Percentiles rank a stretch among this genome's conserved stretches.
Conservation (phyloP, 2,329 filamentous ascomycete species). For the Talaromyces amestolkiae region DNA sequence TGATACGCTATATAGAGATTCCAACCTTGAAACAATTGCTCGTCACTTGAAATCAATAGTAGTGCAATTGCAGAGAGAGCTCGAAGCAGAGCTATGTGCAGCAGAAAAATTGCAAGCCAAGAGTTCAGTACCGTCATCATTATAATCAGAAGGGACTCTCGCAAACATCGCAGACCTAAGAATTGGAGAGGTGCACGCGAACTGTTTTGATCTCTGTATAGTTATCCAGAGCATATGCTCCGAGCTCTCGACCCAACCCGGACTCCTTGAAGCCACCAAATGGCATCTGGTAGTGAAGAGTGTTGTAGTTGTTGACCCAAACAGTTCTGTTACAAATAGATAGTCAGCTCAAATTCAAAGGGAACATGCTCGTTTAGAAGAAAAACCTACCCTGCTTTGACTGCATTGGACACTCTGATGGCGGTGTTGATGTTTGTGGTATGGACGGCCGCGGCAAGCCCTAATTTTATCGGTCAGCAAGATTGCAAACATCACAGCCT, state of each 20-base stretch:
- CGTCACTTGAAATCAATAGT: no score
- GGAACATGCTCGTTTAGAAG: neutral
- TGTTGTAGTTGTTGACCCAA: constrained; percentile 70
- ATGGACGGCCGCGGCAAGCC: constrained; percentile 72
- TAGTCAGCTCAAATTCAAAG: neutral
- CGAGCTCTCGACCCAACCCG: constrained; percentile 46
- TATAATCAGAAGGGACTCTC: no score
- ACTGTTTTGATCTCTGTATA: constrained; percentile 52
- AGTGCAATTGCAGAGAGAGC: no score
- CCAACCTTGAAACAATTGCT: no score
- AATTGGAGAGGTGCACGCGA: constrained; percentile 36
- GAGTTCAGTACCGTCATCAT: neutral
- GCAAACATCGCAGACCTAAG: neutral
- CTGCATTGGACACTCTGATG: constrained; percentile 67
- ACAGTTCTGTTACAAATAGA: constrained; percentile 43
- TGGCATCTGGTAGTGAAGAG: constrained; percentile 52
- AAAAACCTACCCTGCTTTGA: constrained; percentile 56
- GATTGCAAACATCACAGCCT: neutral
- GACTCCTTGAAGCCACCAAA: constrained; percentile 48
- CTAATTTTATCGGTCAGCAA: constrained; percentile 1
- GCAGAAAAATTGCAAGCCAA: neutral
- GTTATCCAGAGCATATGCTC: constrained; percentile 50
- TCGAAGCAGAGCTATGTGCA: neutral
- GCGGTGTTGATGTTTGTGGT: constrained; percentile 76
- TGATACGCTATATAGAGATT: no score